Evolutionary conservation across 139 green algal genomes (phyloP).

Genomic region (Coelastrella sp.): DNA sequence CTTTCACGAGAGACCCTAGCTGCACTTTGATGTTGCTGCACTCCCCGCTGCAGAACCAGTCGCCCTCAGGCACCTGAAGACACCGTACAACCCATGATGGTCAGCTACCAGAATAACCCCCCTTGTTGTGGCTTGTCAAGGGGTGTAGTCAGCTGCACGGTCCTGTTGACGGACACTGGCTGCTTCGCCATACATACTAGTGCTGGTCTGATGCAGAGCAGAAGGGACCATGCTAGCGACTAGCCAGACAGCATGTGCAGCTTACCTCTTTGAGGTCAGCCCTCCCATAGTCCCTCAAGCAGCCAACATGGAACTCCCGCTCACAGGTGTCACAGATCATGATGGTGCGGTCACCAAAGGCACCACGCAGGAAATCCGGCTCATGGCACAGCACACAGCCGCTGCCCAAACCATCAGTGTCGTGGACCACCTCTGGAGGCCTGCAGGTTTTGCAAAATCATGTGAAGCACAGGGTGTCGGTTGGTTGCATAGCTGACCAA

Average conservation of each 20-base stretch:
- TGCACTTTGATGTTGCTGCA: conserved; percentile 69
- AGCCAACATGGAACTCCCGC: conserved; percentile 94
- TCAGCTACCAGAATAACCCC: neutral
- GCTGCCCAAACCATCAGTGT: conserved; percentile 57
- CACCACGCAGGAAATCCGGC: conserved; percentile 77
- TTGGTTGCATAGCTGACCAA: too few species aligned
- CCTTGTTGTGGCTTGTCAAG: neutral
- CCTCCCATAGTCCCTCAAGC: conserved; percentile 65
- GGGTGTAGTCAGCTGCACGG: neutral
- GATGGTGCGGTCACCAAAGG: conserved; percentile 90
- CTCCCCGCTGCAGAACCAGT: conserved; percentile 91
- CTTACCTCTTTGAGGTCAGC: conserved; percentile 74
- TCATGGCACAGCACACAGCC: conserved; percentile 90
- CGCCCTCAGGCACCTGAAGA: conserved; percentile 65
- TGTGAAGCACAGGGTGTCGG: neutral
- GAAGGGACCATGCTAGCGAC: neutral
- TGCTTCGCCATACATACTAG: neutral
- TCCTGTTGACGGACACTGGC: too few species aligned
- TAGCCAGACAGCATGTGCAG: neutral
- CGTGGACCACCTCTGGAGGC: conserved; percentile 40
- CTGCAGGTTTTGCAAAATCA: neutral
- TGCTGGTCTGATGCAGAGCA: neutral
- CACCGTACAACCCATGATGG: neutral
- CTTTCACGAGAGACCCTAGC: conserved; percentile 61
- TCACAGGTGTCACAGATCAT: conserved; percentile 98